Base-by-base conservation (phyloP, 2,329 filamentous ascomycete species). In the Hortaea werneckii region DNA sequence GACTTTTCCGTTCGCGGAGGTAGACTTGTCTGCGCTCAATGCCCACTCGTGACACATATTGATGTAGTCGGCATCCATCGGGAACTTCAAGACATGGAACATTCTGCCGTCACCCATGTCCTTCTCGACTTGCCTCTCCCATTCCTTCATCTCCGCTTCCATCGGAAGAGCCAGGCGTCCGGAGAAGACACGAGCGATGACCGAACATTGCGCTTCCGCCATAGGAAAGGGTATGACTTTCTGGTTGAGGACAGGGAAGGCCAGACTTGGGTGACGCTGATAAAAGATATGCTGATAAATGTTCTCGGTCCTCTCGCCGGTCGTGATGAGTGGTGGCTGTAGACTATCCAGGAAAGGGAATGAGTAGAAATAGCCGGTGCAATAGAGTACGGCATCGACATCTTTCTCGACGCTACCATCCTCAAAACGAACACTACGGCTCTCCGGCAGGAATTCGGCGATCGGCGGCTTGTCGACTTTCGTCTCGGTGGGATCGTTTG, bases 331-430 rank as follows among this genome's bases (percentile, higher is more conserved):
- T 0, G 77, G 70, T 0, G 79, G 74, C 1, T 64, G 44, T 3
- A 78, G 58, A 0, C 62, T 62, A 2, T 65, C 62, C 3, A 82
- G 61, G 58, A 95, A 95, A 0, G 88, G 87, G 47, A 84, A 85
- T 5, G 82, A 81, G 66, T 86, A 95, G 46, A 94, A 77, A 58
- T 94, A 96, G 0, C 90, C 90, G 0, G 90, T 95, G 62, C 86
- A 89, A 65, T 90, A 95, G 28, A 96, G 62, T 5, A 95, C 69
- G 1, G 79, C 76, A 58, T 95, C 89, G 46, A 96, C 66, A 30
- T 80, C 69, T 3, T 67, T 67, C 58, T 87, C 84, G 7, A 82
- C 59, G 0, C 71, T 71, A 2, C 83, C 83, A 56, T 87, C 74
- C 37, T 73, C 71, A 51, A 94, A 86, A 29, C 75, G 70, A 1